phyloP scores from a whole-genome alignment of 805 yeast species.

The Spencermartinsiella europaea region DNA sequence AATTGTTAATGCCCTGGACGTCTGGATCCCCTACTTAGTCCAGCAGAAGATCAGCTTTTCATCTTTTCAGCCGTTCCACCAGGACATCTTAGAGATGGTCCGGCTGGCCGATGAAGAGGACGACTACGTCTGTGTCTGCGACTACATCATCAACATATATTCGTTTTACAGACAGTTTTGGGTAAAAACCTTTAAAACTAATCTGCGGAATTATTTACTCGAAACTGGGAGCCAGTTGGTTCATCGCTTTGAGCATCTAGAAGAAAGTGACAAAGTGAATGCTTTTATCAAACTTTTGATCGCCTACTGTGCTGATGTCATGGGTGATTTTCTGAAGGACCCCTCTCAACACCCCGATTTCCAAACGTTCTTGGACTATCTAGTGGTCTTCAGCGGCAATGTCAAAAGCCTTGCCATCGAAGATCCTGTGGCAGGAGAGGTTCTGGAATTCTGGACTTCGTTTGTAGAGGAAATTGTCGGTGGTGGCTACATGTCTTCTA shows the following conservation, averaged over 20 bases:
- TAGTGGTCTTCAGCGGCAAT: slow-evolving; percentile 15
- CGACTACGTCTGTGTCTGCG: slow-evolving; percentile 11
- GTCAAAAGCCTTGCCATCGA: slow-evolving; percentile 23
- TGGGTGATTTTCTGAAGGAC: slow-evolving; percentile 4
- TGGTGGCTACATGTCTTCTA: slow-evolving; percentile 25
- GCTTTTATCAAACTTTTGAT: slow-evolving; percentile 9
- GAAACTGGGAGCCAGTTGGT: slow-evolving; percentile 2
- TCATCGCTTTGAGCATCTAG: neutral
- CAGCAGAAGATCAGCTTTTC: neutral
- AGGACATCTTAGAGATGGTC: slow-evolving; percentile 1
- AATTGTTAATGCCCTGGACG: neutral
- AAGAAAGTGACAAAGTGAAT: neutral
- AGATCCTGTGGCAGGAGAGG: slow-evolving; percentile 26
- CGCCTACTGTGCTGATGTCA: slow-evolving; percentile 9
- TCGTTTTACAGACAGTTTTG: slow-evolving; percentile 12
- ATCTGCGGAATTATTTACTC: slow-evolving; percentile 7
- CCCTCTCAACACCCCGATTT: slow-evolving; percentile 1
- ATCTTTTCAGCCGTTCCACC: neutral
- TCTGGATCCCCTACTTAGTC: slow-evolving; percentile 10
- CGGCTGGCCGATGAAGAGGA: slow-evolving; percentile 9
- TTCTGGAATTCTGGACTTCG: slow-evolving; percentile 33
- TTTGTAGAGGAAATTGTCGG: slow-evolving; percentile 30
- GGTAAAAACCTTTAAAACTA: slow-evolving; percentile 12
- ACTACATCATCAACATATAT: slow-evolving; percentile 17
- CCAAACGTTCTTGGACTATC: slow-evolving; percentile 3